Percentiles rank a stretch among this genome's conserved stretches.
Conservation (phyloP, 1,284 basidiomycete species). For the Exsudoporus floridanus region DNA sequence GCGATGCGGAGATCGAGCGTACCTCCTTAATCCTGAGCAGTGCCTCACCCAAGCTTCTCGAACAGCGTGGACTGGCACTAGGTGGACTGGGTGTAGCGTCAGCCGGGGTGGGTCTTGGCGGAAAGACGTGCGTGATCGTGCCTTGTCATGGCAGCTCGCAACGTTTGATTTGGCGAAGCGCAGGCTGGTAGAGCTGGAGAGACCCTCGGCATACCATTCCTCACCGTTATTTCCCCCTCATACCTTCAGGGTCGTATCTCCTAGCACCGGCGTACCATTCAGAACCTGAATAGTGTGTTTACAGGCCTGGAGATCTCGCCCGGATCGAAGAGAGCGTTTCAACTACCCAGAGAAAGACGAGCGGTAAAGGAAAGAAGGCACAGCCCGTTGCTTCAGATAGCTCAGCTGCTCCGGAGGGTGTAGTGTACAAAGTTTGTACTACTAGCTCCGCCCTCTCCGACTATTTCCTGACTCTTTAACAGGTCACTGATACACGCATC, state of each 20-base stretch:
- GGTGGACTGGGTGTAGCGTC: conserved; percentile 69
- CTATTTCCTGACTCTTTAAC: conserved; percentile 6
- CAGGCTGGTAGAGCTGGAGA: conserved; percentile 84
- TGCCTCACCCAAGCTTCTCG: conserved; percentile 80
- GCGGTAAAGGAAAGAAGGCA: conserved; percentile 44
- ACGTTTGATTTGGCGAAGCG: conserved; percentile 30
- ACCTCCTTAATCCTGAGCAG: conserved; percentile 80
- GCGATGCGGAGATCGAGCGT: conserved; percentile 81
- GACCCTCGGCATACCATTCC: conserved; percentile 78
- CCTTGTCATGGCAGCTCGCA: neutral
- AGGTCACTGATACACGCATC: conserved; percentile 78
- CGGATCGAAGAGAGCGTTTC: conserved; percentile 72
- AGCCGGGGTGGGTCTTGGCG: conserved; percentile 81
- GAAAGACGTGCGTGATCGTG: conserved; percentile 70
- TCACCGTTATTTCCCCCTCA: conserved; percentile 79
- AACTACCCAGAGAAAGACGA: conserved; percentile 46
- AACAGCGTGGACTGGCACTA: conserved; percentile 83
- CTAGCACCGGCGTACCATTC: neutral
- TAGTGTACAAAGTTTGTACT: conserved; percentile 70
- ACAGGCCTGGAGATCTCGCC: conserved; percentile 77
- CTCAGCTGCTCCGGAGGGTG: conserved; percentile 59
- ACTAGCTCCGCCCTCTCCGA: neutral
- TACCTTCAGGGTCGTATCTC: conserved; percentile 61
- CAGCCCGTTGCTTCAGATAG: conserved; percentile 30
- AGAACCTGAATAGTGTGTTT: conserved; percentile 4